Percentiles rank a stretch among this genome's conserved stretches.
Evolutionary conservation across 805 yeast genomes (phyloP).

Genomic region (Starmerella vitae): DNA sequence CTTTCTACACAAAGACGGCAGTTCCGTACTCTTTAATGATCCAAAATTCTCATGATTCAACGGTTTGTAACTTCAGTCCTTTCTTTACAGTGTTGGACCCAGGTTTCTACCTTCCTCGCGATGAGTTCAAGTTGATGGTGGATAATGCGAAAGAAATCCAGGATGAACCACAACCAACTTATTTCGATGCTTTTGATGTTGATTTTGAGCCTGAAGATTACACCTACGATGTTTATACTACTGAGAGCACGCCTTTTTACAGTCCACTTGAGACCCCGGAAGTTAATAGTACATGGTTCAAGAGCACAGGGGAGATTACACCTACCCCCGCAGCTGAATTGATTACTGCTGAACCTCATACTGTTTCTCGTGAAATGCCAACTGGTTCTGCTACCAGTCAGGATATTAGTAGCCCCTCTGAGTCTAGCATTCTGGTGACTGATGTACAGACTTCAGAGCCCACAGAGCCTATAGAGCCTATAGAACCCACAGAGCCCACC

Average conservation of each 20-base stretch:
- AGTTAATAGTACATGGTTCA: too few relatives aligned
- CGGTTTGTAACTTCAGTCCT: conserved; percentile 19
- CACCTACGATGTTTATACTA: neutral
- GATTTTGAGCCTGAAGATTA: neutral
- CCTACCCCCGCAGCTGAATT: neutral
- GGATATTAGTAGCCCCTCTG: neutral
- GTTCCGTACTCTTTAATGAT: conserved; percentile 23
- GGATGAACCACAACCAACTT: too few relatives aligned
- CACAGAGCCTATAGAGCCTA: neutral
- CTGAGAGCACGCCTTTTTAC: neutral
- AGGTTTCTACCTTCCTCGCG: neutral
- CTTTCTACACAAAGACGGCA: conserved; percentile 13
- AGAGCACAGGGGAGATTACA: neutral
- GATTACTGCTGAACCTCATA: neutral
- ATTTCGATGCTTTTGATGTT: neutral
- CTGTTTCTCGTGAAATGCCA: neutral
- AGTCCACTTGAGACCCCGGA: too few relatives aligned
- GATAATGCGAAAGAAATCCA: neutral
- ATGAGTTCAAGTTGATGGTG: neutral
- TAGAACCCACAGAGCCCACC: neutral
- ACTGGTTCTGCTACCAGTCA: neutral
- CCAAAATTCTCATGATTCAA: conserved; percentile 15
- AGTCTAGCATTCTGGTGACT: neutral
- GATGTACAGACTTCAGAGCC: neutral
- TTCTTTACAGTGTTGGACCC: conserved; percentile 8